Base-by-base conservation (phyloP, 2,329 filamentous ascomycete genomes). In the Penicillium concentricum region DNA sequence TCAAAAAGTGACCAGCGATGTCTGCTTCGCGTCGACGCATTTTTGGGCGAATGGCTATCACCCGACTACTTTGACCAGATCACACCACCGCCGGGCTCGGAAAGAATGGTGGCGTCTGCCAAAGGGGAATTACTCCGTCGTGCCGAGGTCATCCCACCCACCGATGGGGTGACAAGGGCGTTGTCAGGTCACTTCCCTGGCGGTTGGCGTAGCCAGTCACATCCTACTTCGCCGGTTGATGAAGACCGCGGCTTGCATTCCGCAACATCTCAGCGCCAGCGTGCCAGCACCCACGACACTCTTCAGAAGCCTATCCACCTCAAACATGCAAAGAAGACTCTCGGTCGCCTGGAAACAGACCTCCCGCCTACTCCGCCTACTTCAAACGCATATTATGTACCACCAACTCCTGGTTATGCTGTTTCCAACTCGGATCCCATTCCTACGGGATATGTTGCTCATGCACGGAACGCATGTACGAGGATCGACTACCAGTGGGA, bases 401-500 rank as follows among this genome's bases (percentile, higher is more conserved):
- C 91, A 0, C 94, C 92, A 0, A 82, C 85, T 6, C 92, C 93
- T 1, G 85, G 87, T 16, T 97, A 96, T 73, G 91, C 93, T 1
- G 83, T 97, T 10, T 93, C 90, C 0, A 82, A 84, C 8, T 87
- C 88, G 8, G 88, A 91, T 43, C 86, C 88, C 8, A 97, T 97
- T 56, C 94, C 94, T 0, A 79, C 86, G 3, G 94, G 93, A 2
- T 96, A 95, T 70, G 90, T 96, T 18, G 85, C 91, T 0, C 94
- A 99, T 75, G 93, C 93, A 9, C 85, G 92, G 60, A 91, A 97
- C 70, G 86, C 88, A 13, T 97, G 92, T 69, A 81, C 90, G 5
- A 83, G 89, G 49, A 82, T 97, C n/a, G 94, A 99, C 74, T 95
- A 91, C 68, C 89, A 93, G 66, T 99, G 94, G 93, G 92, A 99